A percentile compares a stretch with the other conserved stretches of the same genome.
phyloP scores from a whole-genome alignment of 768 basidiomycete species.

The Mycena rosella region DNA sequence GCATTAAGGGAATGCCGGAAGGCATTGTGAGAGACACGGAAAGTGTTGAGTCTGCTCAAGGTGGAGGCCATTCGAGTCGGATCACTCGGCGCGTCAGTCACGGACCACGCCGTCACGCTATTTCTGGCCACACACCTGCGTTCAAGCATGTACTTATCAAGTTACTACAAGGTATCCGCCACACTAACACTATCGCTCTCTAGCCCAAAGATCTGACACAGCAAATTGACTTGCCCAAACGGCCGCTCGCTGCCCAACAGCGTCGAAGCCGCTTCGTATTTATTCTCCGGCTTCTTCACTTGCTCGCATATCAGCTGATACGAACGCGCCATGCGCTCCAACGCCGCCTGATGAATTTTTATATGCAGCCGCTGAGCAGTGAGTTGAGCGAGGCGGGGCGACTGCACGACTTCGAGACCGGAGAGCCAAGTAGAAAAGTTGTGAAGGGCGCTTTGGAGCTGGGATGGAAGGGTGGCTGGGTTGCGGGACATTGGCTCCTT shows the following conservation, averaged over 20 bases:
- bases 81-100: slow-evolving; percentile 14
- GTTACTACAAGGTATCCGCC: slow-evolving; percentile 2
- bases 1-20: slow-evolving; percentile 4
- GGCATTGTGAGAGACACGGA: slow-evolving; percentile 5
- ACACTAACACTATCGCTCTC: slow-evolving; percentile 52
- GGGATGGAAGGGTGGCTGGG: slow-evolving; percentile 72
- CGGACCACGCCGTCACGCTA: slow-evolving; percentile 4
- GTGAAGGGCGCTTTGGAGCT: slow-evolving; percentile 72
- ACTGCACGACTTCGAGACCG: slow-evolving; percentile 82
- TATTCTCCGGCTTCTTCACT: slow-evolving; percentile 79
- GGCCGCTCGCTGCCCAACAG: slow-evolving; percentile 86
- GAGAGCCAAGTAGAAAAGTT: slow-evolving; percentile 90
- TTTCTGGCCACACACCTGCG: no score
- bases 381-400: slow-evolving; percentile 82
- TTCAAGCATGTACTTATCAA: neutral
- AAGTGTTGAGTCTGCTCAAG: slow-evolving; percentile 19
- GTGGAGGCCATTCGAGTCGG: slow-evolving; percentile 21
- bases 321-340: slow-evolving; percentile 73
- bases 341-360: slow-evolving; percentile 81
- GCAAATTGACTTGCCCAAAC: slow-evolving; percentile 80
- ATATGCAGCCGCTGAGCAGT: slow-evolving; percentile 74
- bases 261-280: slow-evolving; percentile 93
- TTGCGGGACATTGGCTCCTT: slow-evolving; percentile 82
- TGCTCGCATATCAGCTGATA: slow-evolving; percentile 84
- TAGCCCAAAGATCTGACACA: slow-evolving; percentile 85